Conservation (phyloP, 345 rosid genomes). For the Balakata baccata region DNA sequence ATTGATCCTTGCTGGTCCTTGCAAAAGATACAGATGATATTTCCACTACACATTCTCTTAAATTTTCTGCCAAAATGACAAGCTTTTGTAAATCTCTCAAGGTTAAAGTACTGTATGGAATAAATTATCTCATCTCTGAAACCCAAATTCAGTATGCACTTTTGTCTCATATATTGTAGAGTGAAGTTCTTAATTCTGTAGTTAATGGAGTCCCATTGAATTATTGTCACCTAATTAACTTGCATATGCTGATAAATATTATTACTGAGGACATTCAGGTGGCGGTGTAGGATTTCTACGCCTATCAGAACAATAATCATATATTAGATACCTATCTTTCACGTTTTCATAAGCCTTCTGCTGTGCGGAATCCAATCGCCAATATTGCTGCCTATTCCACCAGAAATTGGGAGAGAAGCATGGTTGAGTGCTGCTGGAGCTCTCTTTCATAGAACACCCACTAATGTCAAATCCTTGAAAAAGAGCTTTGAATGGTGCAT, state of each 20-base stretch:
- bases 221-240: too few species aligned
- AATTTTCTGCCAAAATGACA: neutral
- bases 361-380: conserved; percentile 27
- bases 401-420: conserved; percentile 41
- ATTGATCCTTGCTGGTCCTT: conserved; percentile 36
- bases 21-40: conserved; percentile 3
- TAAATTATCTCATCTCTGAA: neutral
- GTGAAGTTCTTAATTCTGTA: conserved; percentile 10
- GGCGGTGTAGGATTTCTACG: conserved; percentile 28
- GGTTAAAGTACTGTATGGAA: neutral
- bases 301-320: conserved; percentile 46
- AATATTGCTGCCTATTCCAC: conserved; percentile 51
- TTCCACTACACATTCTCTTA: too few species aligned
- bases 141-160: neutral
- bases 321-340: conserved; percentile 26
- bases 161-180: conserved; percentile 28
- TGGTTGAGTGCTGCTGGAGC: neutral
- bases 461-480: conserved; percentile 41
- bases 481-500: conserved; percentile 52
- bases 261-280: conserved; percentile 29
- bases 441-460: conserved; percentile 34
- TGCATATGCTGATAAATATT: too few species aligned
- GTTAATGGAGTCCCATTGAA: conserved; percentile 39
- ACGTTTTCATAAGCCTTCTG: conserved; percentile 21
- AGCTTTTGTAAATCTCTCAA: neutral